Evolutionary conservation across 106 monocot genomes (phyloP).

Genomic region (Dendrobium chrysotoxum): DNA sequence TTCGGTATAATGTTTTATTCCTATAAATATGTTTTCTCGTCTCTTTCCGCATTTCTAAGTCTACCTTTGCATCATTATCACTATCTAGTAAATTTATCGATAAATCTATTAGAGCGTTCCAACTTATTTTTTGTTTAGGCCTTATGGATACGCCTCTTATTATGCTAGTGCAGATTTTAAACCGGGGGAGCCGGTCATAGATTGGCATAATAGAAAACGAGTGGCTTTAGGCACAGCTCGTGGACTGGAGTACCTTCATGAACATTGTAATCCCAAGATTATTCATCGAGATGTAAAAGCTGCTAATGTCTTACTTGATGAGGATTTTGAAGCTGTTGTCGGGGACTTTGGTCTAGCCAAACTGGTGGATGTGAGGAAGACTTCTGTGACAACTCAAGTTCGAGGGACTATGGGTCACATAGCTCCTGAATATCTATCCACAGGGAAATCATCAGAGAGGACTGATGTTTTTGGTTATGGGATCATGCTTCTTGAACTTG

Average conservation of each 20-base stretch:
- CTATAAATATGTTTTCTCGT: not conserved
- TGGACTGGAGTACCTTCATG: constrained; percentile 86
- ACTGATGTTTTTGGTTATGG: constrained; percentile 84
- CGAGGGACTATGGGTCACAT: constrained; percentile 82
- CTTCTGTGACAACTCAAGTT: constrained; percentile 75
- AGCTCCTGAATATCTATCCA: constrained; percentile 71
- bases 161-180: constrained; percentile 53
- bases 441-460: constrained; percentile 65
- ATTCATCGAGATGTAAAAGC: constrained; percentile 86
- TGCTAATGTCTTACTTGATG: constrained; percentile 72
- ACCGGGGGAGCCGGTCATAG: constrained; percentile 66
- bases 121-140: not conserved
- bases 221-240: constrained; percentile 87
- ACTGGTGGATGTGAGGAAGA: constrained; percentile 59
- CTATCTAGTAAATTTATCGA: not conserved
- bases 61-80: not conserved
- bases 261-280: constrained; percentile 75
- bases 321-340: constrained; percentile 69
- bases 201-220: constrained; percentile 70
- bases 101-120: not conserved
- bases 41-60: not conserved
- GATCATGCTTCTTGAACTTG: constrained; percentile 68
- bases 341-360: constrained; percentile 80
- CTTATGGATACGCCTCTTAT: not conserved
- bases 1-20: not conserved